Evolutionary conservation across 257 asterid species (phyloP).

Genomic region (Solanum ossicruentum): DNA sequence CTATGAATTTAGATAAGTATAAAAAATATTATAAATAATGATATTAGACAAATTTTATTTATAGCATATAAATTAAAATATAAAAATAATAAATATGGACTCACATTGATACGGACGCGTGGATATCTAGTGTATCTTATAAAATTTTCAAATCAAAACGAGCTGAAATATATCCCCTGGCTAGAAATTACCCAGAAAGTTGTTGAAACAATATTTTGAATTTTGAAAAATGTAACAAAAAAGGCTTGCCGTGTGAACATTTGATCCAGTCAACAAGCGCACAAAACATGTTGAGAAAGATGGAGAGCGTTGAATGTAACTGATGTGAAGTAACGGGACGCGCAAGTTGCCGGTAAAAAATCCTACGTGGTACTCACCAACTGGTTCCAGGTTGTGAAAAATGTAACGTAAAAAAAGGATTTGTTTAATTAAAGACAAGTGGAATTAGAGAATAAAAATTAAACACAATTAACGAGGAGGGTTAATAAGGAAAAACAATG

Average conservation of each 20-base stretch:
- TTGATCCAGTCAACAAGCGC: background rate
- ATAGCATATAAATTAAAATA: no score
- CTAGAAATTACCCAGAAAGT: no score
- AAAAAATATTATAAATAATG: no score
- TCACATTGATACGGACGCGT: rapidly evolving
- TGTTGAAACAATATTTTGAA: background rate
- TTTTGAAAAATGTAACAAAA: background rate
- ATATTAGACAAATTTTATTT: no score
- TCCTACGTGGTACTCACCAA: background rate
- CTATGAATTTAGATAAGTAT: no score
- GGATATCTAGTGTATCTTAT: no score
- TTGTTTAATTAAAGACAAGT: background rate
- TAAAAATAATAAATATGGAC: no score
- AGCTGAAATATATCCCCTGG: no score
- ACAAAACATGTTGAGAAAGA: background rate
- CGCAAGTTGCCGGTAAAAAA: background rate
- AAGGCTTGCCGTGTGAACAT: background rate
- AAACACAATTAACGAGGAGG: conserved; percentile 14
- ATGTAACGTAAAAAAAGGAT: background rate
- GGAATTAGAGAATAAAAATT: background rate
- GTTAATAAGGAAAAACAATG: conserved; percentile 1
- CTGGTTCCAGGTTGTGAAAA: background rate
- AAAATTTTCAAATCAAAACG: no score
- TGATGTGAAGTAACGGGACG: background rate
- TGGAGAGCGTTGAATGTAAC: background rate